Percentiles rank a stretch among this genome's conserved stretches.
phyloP scores from a whole-genome alignment of 352 stramenopile species.

The Globisporangium sylvaticum region DNA sequence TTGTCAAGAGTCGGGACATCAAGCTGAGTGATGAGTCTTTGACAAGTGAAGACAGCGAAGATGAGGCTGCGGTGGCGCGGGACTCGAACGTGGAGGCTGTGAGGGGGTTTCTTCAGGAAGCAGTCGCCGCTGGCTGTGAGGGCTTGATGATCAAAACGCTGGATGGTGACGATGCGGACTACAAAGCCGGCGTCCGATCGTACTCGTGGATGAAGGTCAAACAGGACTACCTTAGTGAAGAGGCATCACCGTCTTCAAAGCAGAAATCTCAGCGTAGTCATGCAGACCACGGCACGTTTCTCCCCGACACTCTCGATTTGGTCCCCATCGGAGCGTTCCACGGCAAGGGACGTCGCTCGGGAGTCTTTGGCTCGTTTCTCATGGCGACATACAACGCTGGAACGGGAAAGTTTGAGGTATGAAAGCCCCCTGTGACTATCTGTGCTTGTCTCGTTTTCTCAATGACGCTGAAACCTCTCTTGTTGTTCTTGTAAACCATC shows the following conservation, averaged over 20 bases:
- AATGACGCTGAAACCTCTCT: background rate
- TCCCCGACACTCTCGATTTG: constrained; percentile 93
- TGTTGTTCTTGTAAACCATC: background rate
- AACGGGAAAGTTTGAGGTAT: constrained; percentile 93
- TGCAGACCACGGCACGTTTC: constrained; percentile 45
- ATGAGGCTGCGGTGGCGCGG: background rate
- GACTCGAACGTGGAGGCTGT: constrained; percentile 16
- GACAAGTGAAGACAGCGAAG: constrained; percentile 3
- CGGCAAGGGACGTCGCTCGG: constrained; percentile 92
- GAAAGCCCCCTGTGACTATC: background rate
- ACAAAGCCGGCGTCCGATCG: constrained; percentile 63
- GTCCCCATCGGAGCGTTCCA: constrained; percentile 98
- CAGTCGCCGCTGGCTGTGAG: constrained; percentile 65
- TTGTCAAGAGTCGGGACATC: constrained; percentile 60
- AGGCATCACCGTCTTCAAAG: constrained; percentile 5
- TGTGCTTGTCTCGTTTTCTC: background rate
- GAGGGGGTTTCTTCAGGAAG: constrained; percentile 35
- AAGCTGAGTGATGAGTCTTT: constrained; percentile 10
- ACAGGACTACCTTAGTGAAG: constrained; percentile 59
- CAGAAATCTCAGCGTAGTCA: background rate
- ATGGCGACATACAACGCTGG: constrained; percentile 95
- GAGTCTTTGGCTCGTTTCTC: constrained; percentile 97
- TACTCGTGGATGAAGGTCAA: constrained; percentile 88
- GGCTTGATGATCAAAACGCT: constrained; percentile 79
- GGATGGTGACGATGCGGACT: constrained; percentile 40